Conservation (phyloP, 2,329 filamentous ascomycete species). For the Trichoderma citrinoviride region DNA sequence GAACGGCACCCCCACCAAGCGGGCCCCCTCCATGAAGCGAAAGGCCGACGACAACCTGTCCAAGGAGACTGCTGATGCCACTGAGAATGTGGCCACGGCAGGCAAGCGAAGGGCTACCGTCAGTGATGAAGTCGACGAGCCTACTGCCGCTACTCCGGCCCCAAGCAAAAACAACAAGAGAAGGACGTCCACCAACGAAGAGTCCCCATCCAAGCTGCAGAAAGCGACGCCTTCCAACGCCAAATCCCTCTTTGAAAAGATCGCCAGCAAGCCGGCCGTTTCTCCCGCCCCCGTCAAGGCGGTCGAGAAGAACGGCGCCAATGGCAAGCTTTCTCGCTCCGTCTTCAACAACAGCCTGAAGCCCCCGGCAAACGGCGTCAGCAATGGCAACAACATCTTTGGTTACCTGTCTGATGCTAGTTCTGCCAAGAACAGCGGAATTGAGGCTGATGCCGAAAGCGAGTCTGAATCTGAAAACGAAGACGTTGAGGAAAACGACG, state of each 20-base stretch:
- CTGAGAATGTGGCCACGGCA: slow-evolving; percentile 36
- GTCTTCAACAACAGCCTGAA: slow-evolving; percentile 44
- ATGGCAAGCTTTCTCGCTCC: slow-evolving; percentile 42
- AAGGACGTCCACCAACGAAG: slow-evolving; percentile 42
- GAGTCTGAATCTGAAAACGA: slow-evolving; percentile 37
- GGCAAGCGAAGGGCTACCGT: slow-evolving; percentile 52
- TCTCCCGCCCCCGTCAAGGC: slow-evolving; percentile 30
- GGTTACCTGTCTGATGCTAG: slow-evolving; percentile 57
- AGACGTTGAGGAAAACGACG: slow-evolving; percentile 42
- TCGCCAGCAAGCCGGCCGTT: slow-evolving; percentile 50
- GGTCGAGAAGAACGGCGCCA: slow-evolving; percentile 32
- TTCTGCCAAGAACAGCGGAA: slow-evolving; percentile 53
- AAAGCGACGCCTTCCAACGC: slow-evolving; percentile 54
- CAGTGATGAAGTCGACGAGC: slow-evolving; percentile 40
- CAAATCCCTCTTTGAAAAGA: slow-evolving; percentile 56
- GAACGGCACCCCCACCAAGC: slow-evolving; percentile 28
- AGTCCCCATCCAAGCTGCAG: slow-evolving; percentile 51
- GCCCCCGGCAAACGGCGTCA: slow-evolving; percentile 27
- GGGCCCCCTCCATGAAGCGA: slow-evolving; percentile 48
- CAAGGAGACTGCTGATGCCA: slow-evolving; percentile 37
- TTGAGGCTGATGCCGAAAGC: slow-evolving; percentile 47
- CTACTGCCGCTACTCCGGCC: slow-evolving; percentile 29
- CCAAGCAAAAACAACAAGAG: slow-evolving; percentile 54
- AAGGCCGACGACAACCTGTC: slow-evolving; percentile 54
- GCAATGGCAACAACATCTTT: slow-evolving; percentile 55